These are phyloP conservation scores for Vanderwaltozyma yarrowii DNA, from an alignment of 805 yeast genomes.

Conservation along the genomic window DNA sequence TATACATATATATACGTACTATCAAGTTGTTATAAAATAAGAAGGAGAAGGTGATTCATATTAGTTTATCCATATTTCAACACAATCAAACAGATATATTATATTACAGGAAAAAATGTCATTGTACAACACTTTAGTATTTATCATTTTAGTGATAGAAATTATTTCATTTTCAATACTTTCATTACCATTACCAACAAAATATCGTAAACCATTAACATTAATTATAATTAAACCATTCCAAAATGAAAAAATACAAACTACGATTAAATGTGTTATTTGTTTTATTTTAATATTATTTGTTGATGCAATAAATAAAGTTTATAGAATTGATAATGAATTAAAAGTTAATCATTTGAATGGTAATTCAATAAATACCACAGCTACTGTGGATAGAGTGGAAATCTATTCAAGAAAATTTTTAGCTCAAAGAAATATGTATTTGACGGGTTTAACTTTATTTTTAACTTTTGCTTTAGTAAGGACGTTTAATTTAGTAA, in stretches of 20 bases:
- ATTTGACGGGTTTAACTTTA: constrained; percentile 88
- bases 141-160: constrained; percentile 67
- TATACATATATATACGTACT: no score
- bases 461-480: constrained; percentile 78
- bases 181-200: constrained; percentile 79
- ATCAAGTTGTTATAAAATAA: no score
- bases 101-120: no score
- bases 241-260: constrained; percentile 57
- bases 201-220: constrained; percentile 57
- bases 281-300: constrained; percentile 79
- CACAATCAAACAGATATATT: no score
- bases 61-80: no score
- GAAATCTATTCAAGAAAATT: constrained; percentile 87
- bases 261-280: constrained; percentile 69
- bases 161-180: constrained; percentile 68
- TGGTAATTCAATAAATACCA: constrained; percentile 13
- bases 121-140: constrained; percentile 35
- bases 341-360: constrained; percentile 7
- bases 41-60: no score
- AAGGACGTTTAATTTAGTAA: constrained; percentile 74
- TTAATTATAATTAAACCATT: constrained; percentile 57
- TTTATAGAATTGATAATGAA: constrained; percentile 57
- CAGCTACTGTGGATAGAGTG: constrained; percentile 44
- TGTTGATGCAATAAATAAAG: constrained; percentile 80
- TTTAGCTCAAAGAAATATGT: constrained; percentile 94